A percentile compares a stretch with the other conserved stretches of the same genome.
Evolutionary conservation across 768 basidiomycete genomes (phyloP).

Genomic region (Rhizopogon salebrosus): DNA sequence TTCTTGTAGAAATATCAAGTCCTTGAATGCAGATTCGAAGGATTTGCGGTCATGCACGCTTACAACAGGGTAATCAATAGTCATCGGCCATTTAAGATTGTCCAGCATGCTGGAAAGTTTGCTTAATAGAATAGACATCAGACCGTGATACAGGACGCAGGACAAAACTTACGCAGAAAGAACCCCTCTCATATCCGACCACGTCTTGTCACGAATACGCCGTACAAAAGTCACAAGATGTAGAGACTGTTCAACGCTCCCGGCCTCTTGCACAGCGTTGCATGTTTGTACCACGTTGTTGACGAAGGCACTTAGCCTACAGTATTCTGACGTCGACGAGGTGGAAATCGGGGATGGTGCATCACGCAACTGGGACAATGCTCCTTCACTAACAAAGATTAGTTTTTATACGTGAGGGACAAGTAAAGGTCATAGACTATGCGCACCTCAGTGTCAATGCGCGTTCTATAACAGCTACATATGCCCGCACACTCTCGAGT

Average conservation of each 20-base stretch:
- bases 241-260: constrained; percentile 43
- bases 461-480: constrained; percentile 70
- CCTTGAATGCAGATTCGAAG: constrained; percentile 77
- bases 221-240: constrained; percentile 60
- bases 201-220: constrained; percentile 62
- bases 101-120: constrained; percentile 62
- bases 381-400: constrained; percentile 43
- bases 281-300: constrained; percentile 41
- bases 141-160: not conserved
- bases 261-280: constrained; percentile 38
- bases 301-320: constrained; percentile 59
- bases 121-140: constrained; percentile 31
- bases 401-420: constrained; percentile 5
- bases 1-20: constrained; percentile 70
- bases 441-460: constrained; percentile 68
- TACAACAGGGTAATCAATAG: constrained; percentile 57
- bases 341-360: constrained; percentile 35
- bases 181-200: constrained; percentile 65
- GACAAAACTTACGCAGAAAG: constrained; percentile 52
- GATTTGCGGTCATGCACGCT: constrained; percentile 44
- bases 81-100: constrained; percentile 79
- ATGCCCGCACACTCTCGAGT: constrained; percentile 68
- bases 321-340: constrained; percentile 51
- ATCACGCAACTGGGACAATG: constrained; percentile 47
- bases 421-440: not conserved